These are phyloP conservation scores for Ceratocystis papillata DNA, from an alignment of 2,329 filamentous ascomycete species.

Conservation along the genomic window DNA sequence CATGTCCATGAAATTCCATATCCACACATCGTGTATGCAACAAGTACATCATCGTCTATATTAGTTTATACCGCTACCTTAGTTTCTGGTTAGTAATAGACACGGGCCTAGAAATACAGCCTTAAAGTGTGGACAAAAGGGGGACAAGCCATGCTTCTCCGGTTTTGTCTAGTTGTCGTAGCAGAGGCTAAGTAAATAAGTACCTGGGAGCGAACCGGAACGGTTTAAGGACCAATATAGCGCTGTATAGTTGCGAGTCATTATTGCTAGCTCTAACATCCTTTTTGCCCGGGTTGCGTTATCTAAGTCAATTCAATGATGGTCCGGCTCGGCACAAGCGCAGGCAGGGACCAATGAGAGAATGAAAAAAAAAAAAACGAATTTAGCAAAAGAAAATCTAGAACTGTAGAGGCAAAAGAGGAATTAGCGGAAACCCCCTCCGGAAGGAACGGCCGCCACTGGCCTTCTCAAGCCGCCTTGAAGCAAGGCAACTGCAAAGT, in stretches of 20 bases:
- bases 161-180: not conserved
- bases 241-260: not conserved
- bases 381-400: slow-evolving; percentile 2
- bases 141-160: not conserved
- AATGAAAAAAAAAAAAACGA: not conserved
- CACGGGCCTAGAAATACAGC: not conserved
- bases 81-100: not conserved
- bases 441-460: slow-evolving; percentile 18
- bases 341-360: not conserved
- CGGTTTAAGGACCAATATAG: not conserved
- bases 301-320: slow-evolving; percentile 1
- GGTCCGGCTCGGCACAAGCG: not conserved
- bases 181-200: not conserved
- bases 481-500: slow-evolving; percentile 7
- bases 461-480: slow-evolving; percentile 4
- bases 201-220: not conserved
- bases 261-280: not conserved
- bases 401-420: not conserved
- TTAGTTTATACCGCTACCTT: too few relatives aligned
- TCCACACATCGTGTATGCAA: not conserved
- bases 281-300: not conserved
- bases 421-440: not conserved
- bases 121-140: too few relatives aligned
- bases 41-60: not conserved
- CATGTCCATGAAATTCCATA: not conserved